Conservation (phyloP, 2,329 filamentous ascomycete genomes). For the Bipolaris cookei region DNA sequence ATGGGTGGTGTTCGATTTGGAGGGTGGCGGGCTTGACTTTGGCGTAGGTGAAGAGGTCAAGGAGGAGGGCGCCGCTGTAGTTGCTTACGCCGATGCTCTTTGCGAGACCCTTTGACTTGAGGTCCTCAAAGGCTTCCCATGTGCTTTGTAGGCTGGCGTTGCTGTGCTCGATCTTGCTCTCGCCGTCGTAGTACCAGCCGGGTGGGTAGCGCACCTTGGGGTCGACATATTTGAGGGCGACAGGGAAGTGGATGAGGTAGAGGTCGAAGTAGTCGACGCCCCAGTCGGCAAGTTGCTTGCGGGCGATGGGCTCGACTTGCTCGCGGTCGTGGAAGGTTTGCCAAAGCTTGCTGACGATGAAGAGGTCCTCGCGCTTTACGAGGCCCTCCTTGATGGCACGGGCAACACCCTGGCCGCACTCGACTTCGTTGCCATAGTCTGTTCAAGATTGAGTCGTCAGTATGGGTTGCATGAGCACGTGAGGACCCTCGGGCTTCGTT, state of each 20-base stretch:
- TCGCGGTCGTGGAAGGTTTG: slow-evolving; percentile 87
- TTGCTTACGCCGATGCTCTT: slow-evolving; percentile 49
- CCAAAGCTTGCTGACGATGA: slow-evolving; percentile 94
- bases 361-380: slow-evolving; percentile 71
- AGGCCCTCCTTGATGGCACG: slow-evolving; percentile 49
- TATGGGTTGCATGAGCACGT: slow-evolving; percentile 1
- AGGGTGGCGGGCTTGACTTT: slow-evolving; percentile 45
- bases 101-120: slow-evolving; percentile 42
- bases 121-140: slow-evolving; percentile 52
- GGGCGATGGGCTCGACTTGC: slow-evolving; percentile 75
- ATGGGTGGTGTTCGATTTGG: slow-evolving; percentile 50
- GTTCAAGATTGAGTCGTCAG: slow-evolving; percentile 3
- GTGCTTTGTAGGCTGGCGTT: slow-evolving; percentile 45
- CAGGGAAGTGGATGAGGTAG: slow-evolving; percentile 85
- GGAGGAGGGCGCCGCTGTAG: slow-evolving; percentile 51
- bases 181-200: slow-evolving; percentile 45
- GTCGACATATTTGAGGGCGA: slow-evolving; percentile 69
- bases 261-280: slow-evolving; percentile 50
- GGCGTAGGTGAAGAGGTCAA: slow-evolving; percentile 63
- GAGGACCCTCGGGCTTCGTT: slow-evolving; percentile 4
- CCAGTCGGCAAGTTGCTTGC: slow-evolving; percentile 57
- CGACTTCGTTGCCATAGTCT: slow-evolving; percentile 51
- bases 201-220: slow-evolving; percentile 47
- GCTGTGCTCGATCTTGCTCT: slow-evolving; percentile 48
- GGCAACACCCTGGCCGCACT: slow-evolving; percentile 46